Conservation (phyloP, 129 eudicot genomes). For the Artemisia annua region DNA sequence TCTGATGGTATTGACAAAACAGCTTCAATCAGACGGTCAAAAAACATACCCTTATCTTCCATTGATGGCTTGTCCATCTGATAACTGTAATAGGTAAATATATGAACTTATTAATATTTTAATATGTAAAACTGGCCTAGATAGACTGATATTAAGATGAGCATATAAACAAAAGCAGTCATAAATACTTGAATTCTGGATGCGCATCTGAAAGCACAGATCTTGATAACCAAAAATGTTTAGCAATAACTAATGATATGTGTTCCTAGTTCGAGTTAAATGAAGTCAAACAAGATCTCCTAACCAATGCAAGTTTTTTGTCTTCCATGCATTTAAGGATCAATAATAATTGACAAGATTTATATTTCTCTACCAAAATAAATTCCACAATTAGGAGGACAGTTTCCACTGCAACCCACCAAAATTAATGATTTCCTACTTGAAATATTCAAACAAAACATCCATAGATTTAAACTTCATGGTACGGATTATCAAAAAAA, state of each 20-base stretch:
- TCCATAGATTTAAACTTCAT: neutral
- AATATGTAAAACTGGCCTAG: neutral
- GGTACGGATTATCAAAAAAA: neutral
- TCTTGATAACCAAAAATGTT: neutral
- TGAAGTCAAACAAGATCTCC: neutral
- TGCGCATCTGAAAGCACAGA: neutral
- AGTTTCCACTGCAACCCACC: neutral
- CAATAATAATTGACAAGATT: neutral
- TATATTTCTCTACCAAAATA: neutral
- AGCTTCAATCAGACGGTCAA: slow-evolving; percentile 73
- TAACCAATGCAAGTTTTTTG: neutral
- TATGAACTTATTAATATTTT: neutral
- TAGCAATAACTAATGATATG: neutral
- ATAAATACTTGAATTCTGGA: neutral
- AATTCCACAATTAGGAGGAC: neutral
- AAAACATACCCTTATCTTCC: slow-evolving; percentile 73
- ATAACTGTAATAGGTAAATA: slow-evolving; percentile 53
- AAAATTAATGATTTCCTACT: neutral
- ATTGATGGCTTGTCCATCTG: slow-evolving; percentile 59
- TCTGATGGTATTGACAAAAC: slow-evolving; percentile 82
- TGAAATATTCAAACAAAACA: slow-evolving; percentile 6
- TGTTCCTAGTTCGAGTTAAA: neutral
- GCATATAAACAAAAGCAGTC: neutral
- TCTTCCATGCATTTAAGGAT: neutral
- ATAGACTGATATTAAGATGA: neutral